Base-by-base conservation (phyloP, 768 basidiomycete species). In the Auricularia heimuer region DNA sequence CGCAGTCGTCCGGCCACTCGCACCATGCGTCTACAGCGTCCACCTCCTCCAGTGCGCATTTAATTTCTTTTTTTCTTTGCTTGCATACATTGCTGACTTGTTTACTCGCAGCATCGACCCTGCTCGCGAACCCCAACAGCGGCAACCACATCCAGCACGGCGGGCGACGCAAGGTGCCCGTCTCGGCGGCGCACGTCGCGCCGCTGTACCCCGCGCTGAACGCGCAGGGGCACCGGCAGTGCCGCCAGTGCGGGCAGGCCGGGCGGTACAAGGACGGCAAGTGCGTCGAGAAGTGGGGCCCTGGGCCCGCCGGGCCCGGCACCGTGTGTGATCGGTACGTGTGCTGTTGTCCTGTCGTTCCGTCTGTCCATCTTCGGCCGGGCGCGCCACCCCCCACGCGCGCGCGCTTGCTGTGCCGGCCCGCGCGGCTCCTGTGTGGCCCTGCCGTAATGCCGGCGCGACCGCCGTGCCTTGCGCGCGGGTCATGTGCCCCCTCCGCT, bases 281-380 rank as follows among this genome's bases (percentile, higher is more conserved):
- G 69, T 92, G 90, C 71, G 89, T 92, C 62, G 90, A 92, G 71
- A 92, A 92, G 74, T 92, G 90, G 90, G 90, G 90, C 1, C 89
- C 90, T 29, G 90, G 90, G 3, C 90, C 90, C 60, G 82, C 86
- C 74, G 90, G 90, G 0, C 90, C 90, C 62, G 90, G 89, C 24
- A 92, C 90, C 0, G 89, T 92, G 0, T 92, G 89, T 70, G 90
- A 92, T 78, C 77, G 89, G 82, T 86, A 70, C 68, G 81, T 76
- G 21, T 24, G 4, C 51, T 39, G 8, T 42, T 56, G 24, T 29
- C 29, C 29, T 29, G 29, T 29, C 2, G 29, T 29, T 11, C 54
- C 36, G 21, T 6, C 34, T 29, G 16, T 34, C 29, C 18, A 3
- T 12, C 45, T 65, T 14, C 11, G 4, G 16, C 7, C 29, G 54